These are phyloP conservation scores for Kodamaea ohmeri DNA, from an alignment of 1,139 yeast species.

Conservation along the genomic window DNA sequence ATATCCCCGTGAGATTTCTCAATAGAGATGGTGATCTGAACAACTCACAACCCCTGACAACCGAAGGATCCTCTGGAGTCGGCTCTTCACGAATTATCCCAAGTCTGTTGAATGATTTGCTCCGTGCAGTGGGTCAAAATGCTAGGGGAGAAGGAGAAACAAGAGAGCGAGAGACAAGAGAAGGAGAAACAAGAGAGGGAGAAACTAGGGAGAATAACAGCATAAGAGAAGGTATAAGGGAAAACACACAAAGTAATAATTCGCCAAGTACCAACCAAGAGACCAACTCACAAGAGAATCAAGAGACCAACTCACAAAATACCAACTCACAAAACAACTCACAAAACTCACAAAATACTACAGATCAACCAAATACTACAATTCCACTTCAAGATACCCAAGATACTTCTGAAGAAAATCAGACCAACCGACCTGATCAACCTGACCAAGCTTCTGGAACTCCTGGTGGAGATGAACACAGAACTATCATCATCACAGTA, in stretches of 20 bases:
- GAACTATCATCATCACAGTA: conserved; percentile 43
- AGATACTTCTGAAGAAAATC: too few species aligned
- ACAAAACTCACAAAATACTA: too few species aligned
- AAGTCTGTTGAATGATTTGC: neutral
- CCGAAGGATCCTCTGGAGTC: too few species aligned
- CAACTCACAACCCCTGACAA: neutral
- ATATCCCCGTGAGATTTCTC: conserved; percentile 9
- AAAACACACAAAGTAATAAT: too few species aligned
- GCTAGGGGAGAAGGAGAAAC: neutral
- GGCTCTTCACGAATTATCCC: neutral
- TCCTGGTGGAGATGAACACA: conserved; percentile 9
- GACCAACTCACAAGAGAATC: too few species aligned
- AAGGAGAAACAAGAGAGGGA: neutral
- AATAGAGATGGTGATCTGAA: too few species aligned
- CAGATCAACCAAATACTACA: too few species aligned
- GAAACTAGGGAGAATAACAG: neutral
- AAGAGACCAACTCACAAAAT: too few species aligned
- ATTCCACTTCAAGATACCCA: too few species aligned
- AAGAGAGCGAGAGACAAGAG: neutral
- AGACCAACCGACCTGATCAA: neutral
- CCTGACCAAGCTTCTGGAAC: conserved; percentile 2
- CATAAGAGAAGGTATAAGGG: too few species aligned
- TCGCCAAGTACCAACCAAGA: too few species aligned
- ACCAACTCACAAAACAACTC: too few species aligned
- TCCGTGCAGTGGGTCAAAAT: conserved; percentile 1